Percentiles rank a stretch among this genome's conserved stretches.
These are phyloP conservation scores for Globisporangium acanthophoron DNA, from an alignment of 352 stramenopile species.

Conservation along the genomic window DNA sequence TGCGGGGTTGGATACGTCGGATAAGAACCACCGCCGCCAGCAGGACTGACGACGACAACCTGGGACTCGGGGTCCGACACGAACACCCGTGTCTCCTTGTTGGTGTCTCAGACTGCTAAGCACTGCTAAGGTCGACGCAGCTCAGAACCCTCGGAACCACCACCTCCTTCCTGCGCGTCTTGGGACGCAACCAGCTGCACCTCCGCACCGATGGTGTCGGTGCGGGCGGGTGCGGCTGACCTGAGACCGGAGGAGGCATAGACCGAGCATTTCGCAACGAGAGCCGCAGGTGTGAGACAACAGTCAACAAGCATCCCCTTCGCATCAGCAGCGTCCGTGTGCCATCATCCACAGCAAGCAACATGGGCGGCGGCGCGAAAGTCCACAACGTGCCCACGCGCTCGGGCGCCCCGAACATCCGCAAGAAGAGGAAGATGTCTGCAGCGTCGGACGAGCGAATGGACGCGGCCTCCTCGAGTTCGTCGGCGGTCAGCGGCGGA, in stretches of 20 bases:
- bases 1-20: too few species aligned
- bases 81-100: neutral
- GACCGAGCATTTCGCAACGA: constrained; percentile 1
- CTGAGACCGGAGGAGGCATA: neutral
- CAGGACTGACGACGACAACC: too few species aligned
- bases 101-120: neutral
- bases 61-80: too few species aligned
- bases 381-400: constrained; percentile 10
- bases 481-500: neutral
- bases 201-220: neutral
- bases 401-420: neutral
- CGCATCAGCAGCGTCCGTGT: neutral
- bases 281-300: constrained; percentile 2
- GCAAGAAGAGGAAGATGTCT: constrained; percentile 16
- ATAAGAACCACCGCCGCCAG: too few species aligned
- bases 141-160: neutral
- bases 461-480: neutral
- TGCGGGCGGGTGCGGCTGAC: neutral
- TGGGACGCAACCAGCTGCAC: neutral
- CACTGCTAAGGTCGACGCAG: neutral
- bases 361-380: constrained; percentile 11
- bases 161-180: neutral
- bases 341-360: neutral
- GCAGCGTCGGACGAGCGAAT: neutral
- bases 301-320: neutral